phyloP scores from a whole-genome alignment of 345 rosid species.

The Eutrema japonicum region DNA sequence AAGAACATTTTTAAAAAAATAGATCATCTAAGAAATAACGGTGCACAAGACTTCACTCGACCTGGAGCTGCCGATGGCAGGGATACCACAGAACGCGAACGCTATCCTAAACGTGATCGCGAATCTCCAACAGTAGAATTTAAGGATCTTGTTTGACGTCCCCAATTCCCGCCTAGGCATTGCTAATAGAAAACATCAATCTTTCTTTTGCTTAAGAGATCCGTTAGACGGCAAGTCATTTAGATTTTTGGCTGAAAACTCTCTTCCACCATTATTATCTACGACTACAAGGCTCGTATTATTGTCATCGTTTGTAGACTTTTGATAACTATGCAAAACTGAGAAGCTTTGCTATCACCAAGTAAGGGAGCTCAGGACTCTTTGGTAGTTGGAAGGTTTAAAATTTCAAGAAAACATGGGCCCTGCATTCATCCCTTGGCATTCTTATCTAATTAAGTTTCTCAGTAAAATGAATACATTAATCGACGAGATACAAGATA shows the following conservation, averaged over 20 bases:
- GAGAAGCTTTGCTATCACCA: too few relatives aligned
- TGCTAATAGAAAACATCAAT: slow-evolving; percentile 39
- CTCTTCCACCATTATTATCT: neutral
- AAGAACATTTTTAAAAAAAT: too few relatives aligned
- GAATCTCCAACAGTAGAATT: slow-evolving; percentile 87
- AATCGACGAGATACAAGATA: neutral
- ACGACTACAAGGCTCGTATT: too few relatives aligned
- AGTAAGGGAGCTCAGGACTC: neutral
- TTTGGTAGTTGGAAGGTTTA: neutral
- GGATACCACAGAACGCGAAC: slow-evolving; percentile 63
- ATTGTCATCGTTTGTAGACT: too few relatives aligned
- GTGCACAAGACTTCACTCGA: slow-evolving; percentile 64
- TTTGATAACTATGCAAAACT: too few relatives aligned
- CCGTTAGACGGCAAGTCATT: neutral
- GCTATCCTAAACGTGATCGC: slow-evolving; percentile 82
- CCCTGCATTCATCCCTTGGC: neutral
- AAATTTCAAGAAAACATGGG: neutral
- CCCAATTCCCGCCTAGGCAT: slow-evolving; percentile 80
- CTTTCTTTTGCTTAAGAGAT: neutral
- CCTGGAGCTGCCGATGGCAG: slow-evolving; percentile 73
- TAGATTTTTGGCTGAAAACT: neutral
- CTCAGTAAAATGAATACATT: neutral
- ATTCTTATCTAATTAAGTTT: slow-evolving; percentile 2
- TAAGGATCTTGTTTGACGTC: slow-evolving; percentile 73
- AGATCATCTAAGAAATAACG: slow-evolving; percentile 22